Percentiles rank a stretch among this genome's conserved stretches.
Evolutionary conservation across 1,284 basidiomycete genomes (phyloP).

Genomic region (Cryptococcus jaspeensis): DNA sequence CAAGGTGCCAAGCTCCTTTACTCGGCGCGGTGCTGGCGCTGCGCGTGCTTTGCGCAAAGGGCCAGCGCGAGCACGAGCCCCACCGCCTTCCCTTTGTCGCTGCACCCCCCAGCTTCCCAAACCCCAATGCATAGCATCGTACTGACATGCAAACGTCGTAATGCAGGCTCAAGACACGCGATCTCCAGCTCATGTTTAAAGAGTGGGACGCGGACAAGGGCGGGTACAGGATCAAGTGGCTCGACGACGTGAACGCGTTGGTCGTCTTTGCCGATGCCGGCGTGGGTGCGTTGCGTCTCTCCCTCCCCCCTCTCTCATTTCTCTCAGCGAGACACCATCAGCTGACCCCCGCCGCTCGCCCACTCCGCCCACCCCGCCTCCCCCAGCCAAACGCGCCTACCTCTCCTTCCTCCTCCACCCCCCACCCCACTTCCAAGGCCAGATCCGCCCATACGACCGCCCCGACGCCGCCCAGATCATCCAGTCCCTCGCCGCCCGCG

Average conservation of each 20-base stretch:
- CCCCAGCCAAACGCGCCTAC: constrained; percentile 86
- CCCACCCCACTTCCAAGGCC: constrained; percentile 66
- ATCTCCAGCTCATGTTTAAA: constrained; percentile 85
- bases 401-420: constrained; percentile 79
- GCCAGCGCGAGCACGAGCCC: no score
- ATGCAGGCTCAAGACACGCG: constrained; percentile 81
- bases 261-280: constrained; percentile 78
- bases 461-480: constrained; percentile 89
- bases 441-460: constrained; percentile 87
- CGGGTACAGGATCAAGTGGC: constrained; percentile 99
- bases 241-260: constrained; percentile 91
- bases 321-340: neutral
- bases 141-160: no score
- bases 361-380: constrained; percentile 3
- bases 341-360: neutral
- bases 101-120: no score
- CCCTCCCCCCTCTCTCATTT: no score
- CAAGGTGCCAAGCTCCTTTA: neutral
- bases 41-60: neutral
- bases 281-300: constrained; percentile 48
- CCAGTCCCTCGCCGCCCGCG: constrained; percentile 70
- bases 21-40: neutral
- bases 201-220: constrained; percentile 84
- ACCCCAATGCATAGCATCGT: no score
- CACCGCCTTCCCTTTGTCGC: no score